A percentile compares a stretch with the other conserved stretches of the same genome.
Conservation (phyloP, 768 basidiomycete genomes). For the Boletellus sp. region DNA sequence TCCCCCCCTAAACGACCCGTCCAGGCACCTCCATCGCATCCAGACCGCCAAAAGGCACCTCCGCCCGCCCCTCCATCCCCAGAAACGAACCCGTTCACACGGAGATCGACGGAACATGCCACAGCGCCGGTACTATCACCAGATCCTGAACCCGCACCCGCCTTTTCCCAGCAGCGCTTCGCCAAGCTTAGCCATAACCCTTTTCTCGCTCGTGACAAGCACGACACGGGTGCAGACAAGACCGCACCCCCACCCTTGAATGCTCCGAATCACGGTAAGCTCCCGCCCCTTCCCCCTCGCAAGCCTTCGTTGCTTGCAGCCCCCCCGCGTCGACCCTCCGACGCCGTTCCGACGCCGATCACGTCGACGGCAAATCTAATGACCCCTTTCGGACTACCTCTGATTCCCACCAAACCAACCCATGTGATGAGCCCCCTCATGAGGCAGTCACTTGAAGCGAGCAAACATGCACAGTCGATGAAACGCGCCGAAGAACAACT, state of each 20-base stretch:
- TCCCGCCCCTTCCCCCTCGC: slow-evolving; percentile 33
- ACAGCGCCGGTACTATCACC: neutral
- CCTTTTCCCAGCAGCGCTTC: slow-evolving; percentile 10
- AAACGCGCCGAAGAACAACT: slow-evolving; percentile 66
- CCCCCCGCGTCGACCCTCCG: slow-evolving; percentile 20
- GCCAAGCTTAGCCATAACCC: slow-evolving; percentile 30
- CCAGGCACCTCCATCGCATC: slow-evolving; percentile 27
- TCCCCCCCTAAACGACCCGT: slow-evolving; percentile 25
- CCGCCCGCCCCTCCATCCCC: slow-evolving; percentile 18
- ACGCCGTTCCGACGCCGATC: slow-evolving; percentile 5
- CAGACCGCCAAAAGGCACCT: slow-evolving; percentile 23
- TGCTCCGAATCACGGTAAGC: slow-evolving; percentile 15
- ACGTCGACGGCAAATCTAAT: slow-evolving; percentile 1
- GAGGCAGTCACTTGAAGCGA: slow-evolving; percentile 70
- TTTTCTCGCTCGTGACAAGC: slow-evolving; percentile 26
- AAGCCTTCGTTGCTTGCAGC: slow-evolving; percentile 30
- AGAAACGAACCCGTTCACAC: slow-evolving; percentile 30
- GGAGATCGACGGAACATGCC: slow-evolving; percentile 19
- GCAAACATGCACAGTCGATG: slow-evolving; percentile 64
- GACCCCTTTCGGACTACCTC: slow-evolving; percentile 12
- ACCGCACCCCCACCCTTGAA: neutral
- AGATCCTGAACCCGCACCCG: slow-evolving; percentile 5
- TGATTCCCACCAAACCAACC: slow-evolving; percentile 23
- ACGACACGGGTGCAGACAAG: slow-evolving; percentile 12
- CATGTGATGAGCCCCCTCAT: slow-evolving; percentile 66